Evolutionary conservation across 108 stramenopile genomes (phyloP).

Genomic region (Ochromonas danica): DNA sequence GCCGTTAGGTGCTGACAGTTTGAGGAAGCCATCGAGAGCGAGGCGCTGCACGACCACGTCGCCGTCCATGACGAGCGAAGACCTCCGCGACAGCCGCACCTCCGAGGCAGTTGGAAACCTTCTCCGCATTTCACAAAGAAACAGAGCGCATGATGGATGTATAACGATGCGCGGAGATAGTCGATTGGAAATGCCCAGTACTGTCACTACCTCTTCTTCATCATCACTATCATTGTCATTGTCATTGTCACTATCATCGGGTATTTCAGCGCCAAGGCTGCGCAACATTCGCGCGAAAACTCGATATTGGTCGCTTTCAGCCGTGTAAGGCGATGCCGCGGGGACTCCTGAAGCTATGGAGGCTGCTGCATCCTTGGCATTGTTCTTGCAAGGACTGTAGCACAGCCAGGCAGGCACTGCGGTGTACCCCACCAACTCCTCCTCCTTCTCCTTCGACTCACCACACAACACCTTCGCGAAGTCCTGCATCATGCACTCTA

Average conservation of each 20-base stretch:
- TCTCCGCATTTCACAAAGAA: not conserved
- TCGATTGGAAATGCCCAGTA: not conserved
- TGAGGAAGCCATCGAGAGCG: not conserved
- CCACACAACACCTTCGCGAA: constrained; percentile 81
- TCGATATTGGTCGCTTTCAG: constrained; percentile 67
- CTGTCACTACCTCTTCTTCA: not conserved
- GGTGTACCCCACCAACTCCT: constrained; percentile 93
- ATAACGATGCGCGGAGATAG: constrained; percentile 18
- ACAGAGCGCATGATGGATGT: constrained; percentile 6
- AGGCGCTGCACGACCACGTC: not conserved
- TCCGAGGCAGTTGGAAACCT: too few species aligned
- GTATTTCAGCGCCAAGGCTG: constrained; percentile 39
- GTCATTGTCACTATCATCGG: too few species aligned
- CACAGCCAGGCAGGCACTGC: constrained; percentile 74
- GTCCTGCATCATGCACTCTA: constrained; percentile 99
- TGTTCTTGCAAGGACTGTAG: constrained; percentile 89
- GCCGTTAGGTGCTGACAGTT: not conserved
- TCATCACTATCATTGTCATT: too few species aligned
- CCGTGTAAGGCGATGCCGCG: constrained; percentile 80
- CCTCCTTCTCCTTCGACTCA: constrained; percentile 66
- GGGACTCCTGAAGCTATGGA: constrained; percentile 75
- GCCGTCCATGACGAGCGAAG: not conserved
- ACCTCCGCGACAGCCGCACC: too few species aligned
- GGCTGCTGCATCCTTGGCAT: constrained; percentile 71
- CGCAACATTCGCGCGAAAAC: constrained; percentile 55